Evolutionary conservation across 768 basidiomycete species (phyloP).

Genomic region (Boletus huronensis): DNA sequence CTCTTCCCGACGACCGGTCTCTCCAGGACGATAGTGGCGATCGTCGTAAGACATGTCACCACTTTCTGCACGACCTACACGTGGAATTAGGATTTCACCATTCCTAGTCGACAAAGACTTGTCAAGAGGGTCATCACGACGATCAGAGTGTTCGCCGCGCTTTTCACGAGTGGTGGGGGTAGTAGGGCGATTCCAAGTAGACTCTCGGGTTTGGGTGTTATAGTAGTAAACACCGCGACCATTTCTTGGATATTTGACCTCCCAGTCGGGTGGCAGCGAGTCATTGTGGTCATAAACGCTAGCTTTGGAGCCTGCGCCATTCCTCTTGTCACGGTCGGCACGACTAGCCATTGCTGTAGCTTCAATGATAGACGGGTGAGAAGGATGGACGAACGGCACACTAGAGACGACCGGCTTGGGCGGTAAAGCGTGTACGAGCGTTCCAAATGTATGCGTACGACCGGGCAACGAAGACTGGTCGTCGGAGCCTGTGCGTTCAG

Average conservation of each 20-base stretch:
- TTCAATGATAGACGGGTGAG: slow-evolving; percentile 56
- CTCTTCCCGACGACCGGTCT: slow-evolving; percentile 28
- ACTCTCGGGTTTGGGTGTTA: slow-evolving; percentile 51
- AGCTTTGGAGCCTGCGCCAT: slow-evolving; percentile 29
- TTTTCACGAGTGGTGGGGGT: slow-evolving; percentile 26
- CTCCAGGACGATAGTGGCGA: slow-evolving; percentile 61
- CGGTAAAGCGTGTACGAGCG: slow-evolving; percentile 63
- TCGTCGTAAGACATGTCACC: slow-evolving; percentile 51
- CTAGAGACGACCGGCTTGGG: slow-evolving; percentile 57
- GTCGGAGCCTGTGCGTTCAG: slow-evolving; percentile 10
- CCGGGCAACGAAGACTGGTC: slow-evolving; percentile 24
- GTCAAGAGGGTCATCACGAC: slow-evolving; percentile 28
- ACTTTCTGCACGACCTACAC: slow-evolving; percentile 29
- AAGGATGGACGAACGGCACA: slow-evolving; percentile 51
- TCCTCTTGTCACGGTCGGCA: slow-evolving; percentile 43
- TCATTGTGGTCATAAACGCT: slow-evolving; percentile 27
- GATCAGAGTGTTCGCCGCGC: slow-evolving; percentile 23
- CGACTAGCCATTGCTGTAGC: slow-evolving; percentile 59
- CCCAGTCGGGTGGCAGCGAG: slow-evolving; percentile 57
- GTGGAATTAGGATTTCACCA: slow-evolving; percentile 20
- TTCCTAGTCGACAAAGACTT: slow-evolving; percentile 23
- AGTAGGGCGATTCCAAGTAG: slow-evolving; percentile 56
- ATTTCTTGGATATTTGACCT: slow-evolving; percentile 49
- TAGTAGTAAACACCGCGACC: slow-evolving; percentile 54
- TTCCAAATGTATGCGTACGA: slow-evolving; percentile 31